Evolutionary conservation across 805 yeast genomes (phyloP).

Genomic region (Myxozyma vanderwaltii): DNA sequence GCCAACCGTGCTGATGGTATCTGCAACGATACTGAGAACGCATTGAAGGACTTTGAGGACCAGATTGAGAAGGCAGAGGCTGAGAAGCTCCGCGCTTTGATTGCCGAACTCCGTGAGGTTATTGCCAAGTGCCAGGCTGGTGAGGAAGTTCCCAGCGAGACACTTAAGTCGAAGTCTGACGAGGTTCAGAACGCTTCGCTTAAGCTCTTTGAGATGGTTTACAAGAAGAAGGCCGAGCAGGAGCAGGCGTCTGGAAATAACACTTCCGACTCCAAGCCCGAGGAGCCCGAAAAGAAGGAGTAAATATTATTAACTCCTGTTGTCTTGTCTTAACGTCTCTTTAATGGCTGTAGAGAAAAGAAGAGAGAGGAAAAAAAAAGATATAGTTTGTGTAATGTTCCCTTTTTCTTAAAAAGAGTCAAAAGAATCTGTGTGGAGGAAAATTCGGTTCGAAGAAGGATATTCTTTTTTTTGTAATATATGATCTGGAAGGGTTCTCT

Average conservation of each 20-base stretch:
- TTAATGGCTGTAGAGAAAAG: too few relatives aligned
- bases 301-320: too few relatives aligned
- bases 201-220: slow-evolving; percentile 79
- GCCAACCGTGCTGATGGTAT: slow-evolving; percentile 85
- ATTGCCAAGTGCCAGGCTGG: slow-evolving; percentile 70
- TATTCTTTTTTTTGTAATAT: slow-evolving; percentile 4
- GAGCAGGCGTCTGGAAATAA: slow-evolving; percentile 35
- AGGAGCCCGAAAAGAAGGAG: slow-evolving; percentile 30
- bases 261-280: slow-evolving; percentile 14
- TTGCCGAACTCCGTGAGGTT: slow-evolving; percentile 69
- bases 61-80: slow-evolving; percentile 61
- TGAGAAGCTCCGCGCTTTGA: slow-evolving; percentile 56
- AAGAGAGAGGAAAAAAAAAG: too few relatives aligned
- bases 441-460: not conserved
- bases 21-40: slow-evolving; percentile 85
- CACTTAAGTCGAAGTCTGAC: slow-evolving; percentile 77
- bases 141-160: slow-evolving; percentile 64
- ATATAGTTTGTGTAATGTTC: too few relatives aligned
- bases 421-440: not conserved
- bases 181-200: slow-evolving; percentile 79
- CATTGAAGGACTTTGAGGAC: slow-evolving; percentile 74
- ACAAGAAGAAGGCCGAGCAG: slow-evolving; percentile 48
- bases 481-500: slow-evolving; percentile 5
- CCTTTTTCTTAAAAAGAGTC: not conserved
- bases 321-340: too few relatives aligned